Evolutionary conservation across 2,329 filamentous ascomycete species (phyloP).

Genomic region (Metarhizium rileyi): DNA sequence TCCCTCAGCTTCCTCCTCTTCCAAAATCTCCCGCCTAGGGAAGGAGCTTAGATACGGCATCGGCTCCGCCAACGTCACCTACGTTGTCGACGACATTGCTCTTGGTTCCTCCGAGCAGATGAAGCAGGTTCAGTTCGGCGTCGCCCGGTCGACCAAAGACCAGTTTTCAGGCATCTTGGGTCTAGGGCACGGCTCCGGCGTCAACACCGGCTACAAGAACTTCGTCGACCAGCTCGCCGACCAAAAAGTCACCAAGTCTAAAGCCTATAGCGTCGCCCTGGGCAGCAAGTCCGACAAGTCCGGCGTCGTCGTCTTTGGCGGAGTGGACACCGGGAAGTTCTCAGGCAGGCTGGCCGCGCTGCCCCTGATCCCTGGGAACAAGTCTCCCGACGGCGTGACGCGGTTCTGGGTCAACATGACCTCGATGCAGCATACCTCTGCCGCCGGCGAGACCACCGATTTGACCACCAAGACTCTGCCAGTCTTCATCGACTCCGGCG

Average conservation of each 20-base stretch:
- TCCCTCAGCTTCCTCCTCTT: slow-evolving; percentile 29
- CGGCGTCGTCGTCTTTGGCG: slow-evolving; percentile 59
- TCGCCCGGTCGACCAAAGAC: slow-evolving; percentile 41
- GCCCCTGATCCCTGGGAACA: slow-evolving; percentile 47
- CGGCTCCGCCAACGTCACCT: slow-evolving; percentile 40
- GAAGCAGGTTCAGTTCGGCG: slow-evolving; percentile 51
- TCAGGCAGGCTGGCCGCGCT: slow-evolving; percentile 47
- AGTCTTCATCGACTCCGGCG: slow-evolving; percentile 63
- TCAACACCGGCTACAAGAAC: slow-evolving; percentile 38
- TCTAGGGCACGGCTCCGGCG: slow-evolving; percentile 54
- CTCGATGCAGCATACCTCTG: slow-evolving; percentile 31
- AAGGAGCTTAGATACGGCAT: slow-evolving; percentile 41
- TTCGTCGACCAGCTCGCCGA: slow-evolving; percentile 39
- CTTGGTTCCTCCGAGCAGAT: slow-evolving; percentile 29
- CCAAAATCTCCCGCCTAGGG: slow-evolving; percentile 19
- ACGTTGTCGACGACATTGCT: slow-evolving; percentile 35
- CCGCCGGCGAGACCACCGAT: slow-evolving; percentile 14
- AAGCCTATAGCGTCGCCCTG: slow-evolving; percentile 56
- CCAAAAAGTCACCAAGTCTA: slow-evolving; percentile 46
- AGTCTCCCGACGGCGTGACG: slow-evolving; percentile 44
- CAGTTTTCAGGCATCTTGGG: slow-evolving; percentile 57
- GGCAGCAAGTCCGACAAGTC: slow-evolving; percentile 49
- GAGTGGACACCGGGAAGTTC: slow-evolving; percentile 56
- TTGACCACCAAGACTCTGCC: slow-evolving; percentile 33
- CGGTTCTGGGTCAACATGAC: slow-evolving; percentile 44